phyloP scores from a whole-genome alignment of 306 rosid species.

The Inga leiocalycina region DNA sequence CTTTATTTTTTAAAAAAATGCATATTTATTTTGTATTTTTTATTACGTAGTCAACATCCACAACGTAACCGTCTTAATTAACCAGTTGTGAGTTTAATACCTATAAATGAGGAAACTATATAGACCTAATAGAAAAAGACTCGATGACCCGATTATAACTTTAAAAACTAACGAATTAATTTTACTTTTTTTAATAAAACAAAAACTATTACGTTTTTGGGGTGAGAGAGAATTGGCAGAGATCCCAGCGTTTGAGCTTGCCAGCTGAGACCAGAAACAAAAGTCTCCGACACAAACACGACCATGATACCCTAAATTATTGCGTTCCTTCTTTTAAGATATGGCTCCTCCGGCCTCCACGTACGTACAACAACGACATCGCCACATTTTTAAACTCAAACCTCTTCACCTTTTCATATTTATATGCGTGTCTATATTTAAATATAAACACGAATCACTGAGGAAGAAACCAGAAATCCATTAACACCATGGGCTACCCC shows the following conservation, averaged over 20 bases:
- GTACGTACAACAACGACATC: neutral
- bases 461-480: neutral
- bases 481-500: neutral
- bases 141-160: too few relatives aligned
- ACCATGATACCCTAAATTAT: constrained; percentile 16
- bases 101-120: too few relatives aligned
- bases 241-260: neutral
- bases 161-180: too few relatives aligned
- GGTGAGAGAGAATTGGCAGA: neutral
- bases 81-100: too few relatives aligned
- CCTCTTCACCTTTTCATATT: neutral
- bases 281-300: neutral
- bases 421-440: neutral
- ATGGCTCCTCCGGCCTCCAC: constrained; percentile 31
- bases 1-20: too few relatives aligned
- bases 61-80: too few relatives aligned
- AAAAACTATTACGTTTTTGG: neutral
- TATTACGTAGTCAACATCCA: too few relatives aligned
- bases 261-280: constrained; percentile 15
- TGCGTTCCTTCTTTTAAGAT: neutral
- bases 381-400: neutral
- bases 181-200: too few relatives aligned
- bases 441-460: neutral
- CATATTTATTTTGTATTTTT: too few relatives aligned
- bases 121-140: too few relatives aligned